These are phyloP conservation scores for Botryotinia narcissicola DNA, from an alignment of 2,329 filamentous ascomycete species.

Conservation along the genomic window DNA sequence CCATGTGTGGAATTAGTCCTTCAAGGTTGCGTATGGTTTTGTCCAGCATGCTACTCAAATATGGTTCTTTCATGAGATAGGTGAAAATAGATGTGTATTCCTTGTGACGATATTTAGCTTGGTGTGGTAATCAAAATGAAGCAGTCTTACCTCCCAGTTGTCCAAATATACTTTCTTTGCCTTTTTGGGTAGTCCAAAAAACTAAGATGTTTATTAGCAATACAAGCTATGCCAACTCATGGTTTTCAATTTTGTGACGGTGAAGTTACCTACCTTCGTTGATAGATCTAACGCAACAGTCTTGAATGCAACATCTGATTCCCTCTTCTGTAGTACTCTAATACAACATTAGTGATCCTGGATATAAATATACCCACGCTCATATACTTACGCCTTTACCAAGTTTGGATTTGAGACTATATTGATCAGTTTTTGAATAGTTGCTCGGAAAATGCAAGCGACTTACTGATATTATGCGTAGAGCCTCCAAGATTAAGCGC, in stretches of 20 bases:
- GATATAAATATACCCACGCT: not conserved
- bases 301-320: conserved; percentile 28
- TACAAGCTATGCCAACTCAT: not conserved
- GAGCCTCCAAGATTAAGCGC: conserved; percentile 31
- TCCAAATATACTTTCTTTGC: conserved; percentile 30
- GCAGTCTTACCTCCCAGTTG: conserved; percentile 38
- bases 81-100: conserved; percentile 24
- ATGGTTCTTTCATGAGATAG: conserved; percentile 47
- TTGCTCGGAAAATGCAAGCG: not conserved
- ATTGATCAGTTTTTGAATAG: not conserved
- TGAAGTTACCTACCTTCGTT: conserved; percentile 24
- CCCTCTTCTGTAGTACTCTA: conserved; percentile 32
- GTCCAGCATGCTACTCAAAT: conserved; percentile 44
- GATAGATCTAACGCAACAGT: conserved; percentile 28
- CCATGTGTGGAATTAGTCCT: conserved; percentile 51
- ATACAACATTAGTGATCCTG: conserved; percentile 17
- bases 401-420: conserved; percentile 32
- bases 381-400: conserved; percentile 26
- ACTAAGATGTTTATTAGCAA: conserved; percentile 24
- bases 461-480: conserved; percentile 34
- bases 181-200: conserved; percentile 34
- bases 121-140: conserved; percentile 22
- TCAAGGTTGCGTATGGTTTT: conserved; percentile 43
- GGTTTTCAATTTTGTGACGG: not conserved
- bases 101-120: conserved; percentile 26